phyloP scores from a whole-genome alignment of 768 basidiomycete species.

The Macrolepiota dolichaula region DNA sequence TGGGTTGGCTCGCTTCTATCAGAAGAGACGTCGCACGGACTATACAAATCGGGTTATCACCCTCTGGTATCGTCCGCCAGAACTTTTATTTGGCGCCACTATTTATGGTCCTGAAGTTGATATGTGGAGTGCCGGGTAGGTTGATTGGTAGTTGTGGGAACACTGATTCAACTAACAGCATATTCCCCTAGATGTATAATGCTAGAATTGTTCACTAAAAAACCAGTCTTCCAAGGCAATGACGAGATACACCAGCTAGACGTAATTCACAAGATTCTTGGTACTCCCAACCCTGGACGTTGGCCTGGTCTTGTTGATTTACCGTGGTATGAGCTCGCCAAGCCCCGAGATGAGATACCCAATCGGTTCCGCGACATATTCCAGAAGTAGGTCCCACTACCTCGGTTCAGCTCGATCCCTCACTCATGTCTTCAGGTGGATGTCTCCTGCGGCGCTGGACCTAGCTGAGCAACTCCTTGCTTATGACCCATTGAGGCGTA shows the following conservation, averaged over 20 bases:
- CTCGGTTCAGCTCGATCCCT: neutral
- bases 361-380: conserved; percentile 85
- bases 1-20: conserved; percentile 94
- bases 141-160: conserved; percentile 5
- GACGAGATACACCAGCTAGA: conserved; percentile 98
- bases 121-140: conserved; percentile 99
- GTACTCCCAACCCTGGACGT: conserved; percentile 77
- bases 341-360: conserved; percentile 71
- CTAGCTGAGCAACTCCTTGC: conserved; percentile 79
- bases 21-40: conserved; percentile 84
- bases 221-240: conserved; percentile 95
- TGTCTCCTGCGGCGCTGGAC: conserved; percentile 83
- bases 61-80: conserved; percentile 96
- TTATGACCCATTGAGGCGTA: conserved; percentile 76
- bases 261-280: conserved; percentile 86
- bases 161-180: neutral
- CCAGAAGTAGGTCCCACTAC: conserved; percentile 56
- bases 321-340: conserved; percentile 99
- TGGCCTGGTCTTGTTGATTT: conserved; percentile 84
- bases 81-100: conserved; percentile 91
- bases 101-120: conserved; percentile 97
- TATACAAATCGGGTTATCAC: conserved; percentile 99
- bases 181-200: conserved; percentile 87
- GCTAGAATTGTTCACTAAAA: conserved; percentile 94
- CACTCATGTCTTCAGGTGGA: conserved; percentile 53